Percentiles rank a stretch among this genome's conserved stretches.
Evolutionary conservation across 2,329 filamentous ascomycete genomes (phyloP).

Genomic region (Hypoxylon rubiginosum): DNA sequence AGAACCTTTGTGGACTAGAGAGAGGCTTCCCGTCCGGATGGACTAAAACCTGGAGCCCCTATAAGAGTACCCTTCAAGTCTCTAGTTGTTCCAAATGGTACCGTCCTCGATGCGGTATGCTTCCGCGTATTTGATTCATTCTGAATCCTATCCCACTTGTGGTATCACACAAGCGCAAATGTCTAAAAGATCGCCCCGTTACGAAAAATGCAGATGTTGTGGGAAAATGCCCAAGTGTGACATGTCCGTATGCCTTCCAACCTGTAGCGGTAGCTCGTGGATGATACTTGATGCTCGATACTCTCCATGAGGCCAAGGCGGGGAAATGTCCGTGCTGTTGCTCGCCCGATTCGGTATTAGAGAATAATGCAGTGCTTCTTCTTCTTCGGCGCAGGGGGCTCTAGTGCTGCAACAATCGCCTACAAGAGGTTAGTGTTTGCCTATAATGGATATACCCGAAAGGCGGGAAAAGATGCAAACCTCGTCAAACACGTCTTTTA

Average conservation of each 20-base stretch:
- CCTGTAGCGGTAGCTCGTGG: conserved; percentile 12
- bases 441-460: conserved; percentile 10
- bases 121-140: conserved; percentile 41
- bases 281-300: conserved; percentile 10
- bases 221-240: conserved; percentile 40
- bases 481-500: conserved; percentile 99
- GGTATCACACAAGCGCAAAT: conserved; percentile 42
- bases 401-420: conserved; percentile 95
- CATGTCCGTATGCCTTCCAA: conserved; percentile 35
- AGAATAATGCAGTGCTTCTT: conserved; percentile 77
- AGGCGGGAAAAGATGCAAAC: conserved; percentile 64
- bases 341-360: conserved; percentile 56
- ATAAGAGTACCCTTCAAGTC: conserved; percentile 30
- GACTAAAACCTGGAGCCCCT: conserved; percentile 39
- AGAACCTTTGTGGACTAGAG: conserved; percentile 34
- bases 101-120: conserved; percentile 40
- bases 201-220: conserved; percentile 45
- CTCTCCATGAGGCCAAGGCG: conserved; percentile 33
- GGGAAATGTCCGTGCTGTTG: conserved; percentile 30
- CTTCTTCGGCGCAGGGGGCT: conserved; percentile 88
- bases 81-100: conserved; percentile 36
- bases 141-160: conserved; percentile 45
- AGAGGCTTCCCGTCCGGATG: conserved; percentile 33
- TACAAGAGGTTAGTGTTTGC: conserved; percentile 56
- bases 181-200: conserved; percentile 44